Conservation (phyloP, 2,329 filamentous ascomycete genomes). For the Colletotrichum melonis region DNA sequence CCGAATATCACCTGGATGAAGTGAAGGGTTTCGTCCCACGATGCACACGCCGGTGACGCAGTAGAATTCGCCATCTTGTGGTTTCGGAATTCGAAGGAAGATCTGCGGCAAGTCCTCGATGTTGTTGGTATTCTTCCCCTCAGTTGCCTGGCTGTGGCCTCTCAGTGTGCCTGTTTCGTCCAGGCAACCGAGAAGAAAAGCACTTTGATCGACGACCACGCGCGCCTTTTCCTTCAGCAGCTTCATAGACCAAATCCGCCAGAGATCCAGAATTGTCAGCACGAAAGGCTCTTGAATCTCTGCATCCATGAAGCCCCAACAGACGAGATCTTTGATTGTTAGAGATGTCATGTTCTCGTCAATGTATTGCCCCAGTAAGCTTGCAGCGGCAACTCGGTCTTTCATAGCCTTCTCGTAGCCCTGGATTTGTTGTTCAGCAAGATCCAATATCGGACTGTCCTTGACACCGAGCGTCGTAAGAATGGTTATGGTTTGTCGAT, state of each 20-base stretch:
- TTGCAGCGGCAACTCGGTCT: constrained; percentile 71
- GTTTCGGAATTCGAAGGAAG: constrained; percentile 82
- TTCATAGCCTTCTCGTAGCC: constrained; percentile 78
- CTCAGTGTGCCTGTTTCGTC: constrained; percentile 84
- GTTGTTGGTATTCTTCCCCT: constrained; percentile 54
- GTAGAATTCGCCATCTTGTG: constrained; percentile 65
- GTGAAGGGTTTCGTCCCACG: constrained; percentile 90
- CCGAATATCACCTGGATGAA: constrained; percentile 92
- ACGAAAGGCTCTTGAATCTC: constrained; percentile 80
- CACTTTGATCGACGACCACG: constrained; percentile 83
- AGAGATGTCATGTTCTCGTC: constrained; percentile 88
- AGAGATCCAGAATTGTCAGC: constrained; percentile 81
- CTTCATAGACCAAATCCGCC: constrained; percentile 91
- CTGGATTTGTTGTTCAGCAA: constrained; percentile 75
- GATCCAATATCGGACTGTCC: constrained; percentile 72
- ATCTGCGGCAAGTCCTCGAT: constrained; percentile 79
- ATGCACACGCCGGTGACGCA: constrained; percentile 83
- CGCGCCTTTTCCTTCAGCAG: constrained; percentile 92
- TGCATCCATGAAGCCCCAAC: constrained; percentile 79
- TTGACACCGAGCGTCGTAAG: constrained; percentile 81
- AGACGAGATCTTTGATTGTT: constrained; percentile 79
- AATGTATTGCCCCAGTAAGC: constrained; percentile 78
- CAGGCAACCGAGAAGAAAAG: constrained; percentile 87
- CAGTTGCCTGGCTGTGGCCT: constrained; percentile 71
- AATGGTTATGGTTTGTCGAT: constrained; percentile 91